A percentile compares a stretch with the other conserved stretches of the same genome.
These are phyloP conservation scores for Oryza glumipatula DNA, from an alignment of 176 grass and related monocot species.

Conservation along the genomic window DNA sequence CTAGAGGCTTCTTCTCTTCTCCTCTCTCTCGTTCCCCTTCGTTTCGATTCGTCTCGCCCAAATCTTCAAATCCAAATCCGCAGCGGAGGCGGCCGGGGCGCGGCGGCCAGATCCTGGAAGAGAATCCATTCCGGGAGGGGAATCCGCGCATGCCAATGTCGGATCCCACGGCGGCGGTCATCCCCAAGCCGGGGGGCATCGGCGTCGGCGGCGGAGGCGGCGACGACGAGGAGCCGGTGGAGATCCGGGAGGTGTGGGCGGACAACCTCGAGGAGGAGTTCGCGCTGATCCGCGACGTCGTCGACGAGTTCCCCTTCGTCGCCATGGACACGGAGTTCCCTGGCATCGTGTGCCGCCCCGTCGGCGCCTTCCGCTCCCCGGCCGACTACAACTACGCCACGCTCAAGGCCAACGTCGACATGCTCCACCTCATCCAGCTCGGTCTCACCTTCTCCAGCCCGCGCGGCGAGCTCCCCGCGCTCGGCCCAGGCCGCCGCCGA, in stretches of 20 bases:
- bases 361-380: constrained; percentile 73
- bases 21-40: background rate
- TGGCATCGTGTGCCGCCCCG: constrained; percentile 80
- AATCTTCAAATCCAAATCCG: constrained; percentile 20
- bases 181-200: constrained; percentile 42
- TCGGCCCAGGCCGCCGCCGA: constrained; percentile 61
- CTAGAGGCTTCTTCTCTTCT: constrained; percentile 18
- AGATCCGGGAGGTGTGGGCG: constrained; percentile 99
- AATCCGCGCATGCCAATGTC: constrained; percentile 34
- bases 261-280: constrained; percentile 92
- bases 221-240: constrained; percentile 62
- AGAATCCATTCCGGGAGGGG: constrained; percentile 2
- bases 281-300: constrained; percentile 86
- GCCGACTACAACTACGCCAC: constrained; percentile 98
- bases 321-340: constrained; percentile 99
- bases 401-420: constrained; percentile 96
- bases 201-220: background rate
- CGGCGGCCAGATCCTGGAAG: constrained; percentile 44
- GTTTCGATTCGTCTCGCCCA: constrained; percentile 7
- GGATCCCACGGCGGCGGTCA: constrained; percentile 30
- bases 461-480: constrained; percentile 66
- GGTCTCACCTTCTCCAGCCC: constrained; percentile 82
- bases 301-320: constrained; percentile 89
- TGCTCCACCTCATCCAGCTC: constrained; percentile 97
- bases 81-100: background rate